These are phyloP conservation scores for Vaccinium vitisidaea DNA, from an alignment of 148 eudicot species.

Conservation along the genomic window DNA sequence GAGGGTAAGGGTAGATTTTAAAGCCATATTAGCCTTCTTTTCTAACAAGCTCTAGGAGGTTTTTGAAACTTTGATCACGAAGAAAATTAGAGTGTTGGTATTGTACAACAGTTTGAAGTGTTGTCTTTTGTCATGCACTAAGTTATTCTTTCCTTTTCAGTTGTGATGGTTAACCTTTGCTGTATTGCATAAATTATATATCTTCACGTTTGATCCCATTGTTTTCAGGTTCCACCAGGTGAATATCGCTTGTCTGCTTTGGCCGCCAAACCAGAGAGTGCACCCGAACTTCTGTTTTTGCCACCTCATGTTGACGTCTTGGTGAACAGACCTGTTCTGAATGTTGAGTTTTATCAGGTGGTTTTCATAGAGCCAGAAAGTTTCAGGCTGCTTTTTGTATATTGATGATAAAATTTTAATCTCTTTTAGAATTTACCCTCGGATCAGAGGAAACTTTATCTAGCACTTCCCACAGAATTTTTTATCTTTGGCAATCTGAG, in stretches of 20 bases:
- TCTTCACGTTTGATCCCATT: background rate
- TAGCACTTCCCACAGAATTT: background rate
- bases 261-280: constrained; percentile 66
- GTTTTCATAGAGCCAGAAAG: constrained; percentile 11
- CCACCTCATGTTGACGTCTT: constrained; percentile 71
- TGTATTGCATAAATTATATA: background rate
- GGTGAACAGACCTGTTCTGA: constrained; percentile 73
- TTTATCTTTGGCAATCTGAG: constrained; percentile 1
- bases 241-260: constrained; percentile 92
- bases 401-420: background rate
- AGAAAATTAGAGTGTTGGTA: background rate
- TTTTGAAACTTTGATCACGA: background rate
- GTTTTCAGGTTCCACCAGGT: constrained; percentile 83
- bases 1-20: background rate
- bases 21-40: background rate
- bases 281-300: constrained; percentile 75
- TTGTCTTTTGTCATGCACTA: background rate
- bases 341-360: constrained; percentile 90
- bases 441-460: background rate
- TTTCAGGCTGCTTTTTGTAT: constrained; percentile 3
- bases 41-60: background rate
- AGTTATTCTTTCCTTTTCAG: background rate
- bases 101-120: background rate
- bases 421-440: background rate
- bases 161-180: background rate